These are phyloP conservation scores for Stentor coeruleus DNA, from an alignment of 73 alveolate species.

Conservation along the genomic window DNA sequence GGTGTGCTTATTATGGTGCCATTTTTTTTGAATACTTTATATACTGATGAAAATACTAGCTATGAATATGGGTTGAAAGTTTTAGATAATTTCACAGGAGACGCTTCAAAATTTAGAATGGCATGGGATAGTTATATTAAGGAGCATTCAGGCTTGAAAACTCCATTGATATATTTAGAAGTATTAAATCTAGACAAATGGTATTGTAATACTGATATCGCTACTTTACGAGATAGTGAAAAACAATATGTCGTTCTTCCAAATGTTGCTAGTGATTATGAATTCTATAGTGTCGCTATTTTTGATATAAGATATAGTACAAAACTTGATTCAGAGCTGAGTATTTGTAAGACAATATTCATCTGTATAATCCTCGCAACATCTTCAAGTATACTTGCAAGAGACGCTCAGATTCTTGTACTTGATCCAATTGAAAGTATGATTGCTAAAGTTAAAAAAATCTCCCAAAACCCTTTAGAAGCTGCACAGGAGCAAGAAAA, in stretches of 20 bases:
- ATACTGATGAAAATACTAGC: conserved; percentile 31
- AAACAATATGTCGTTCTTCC: background rate
- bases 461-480: conserved; percentile 41
- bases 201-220: background rate
- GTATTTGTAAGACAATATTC: conserved; percentile 40
- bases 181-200: background rate
- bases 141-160: background rate
- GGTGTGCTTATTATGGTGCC: conserved; percentile 59
- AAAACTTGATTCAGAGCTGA: conserved; percentile 32
- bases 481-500: conserved; percentile 59
- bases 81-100: background rate
- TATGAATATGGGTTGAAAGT: conserved; percentile 34
- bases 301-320: background rate
- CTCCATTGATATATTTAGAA: conserved; percentile 2
- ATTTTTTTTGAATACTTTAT: conserved; percentile 35
- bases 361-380: conserved; percentile 43
- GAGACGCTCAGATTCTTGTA: conserved; percentile 37
- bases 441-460: conserved; percentile 42
- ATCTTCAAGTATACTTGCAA: conserved; percentile 33
- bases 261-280: background rate
- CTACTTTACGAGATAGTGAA: background rate
- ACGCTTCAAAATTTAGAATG: background rate
- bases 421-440: conserved; percentile 43
- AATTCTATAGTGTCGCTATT: background rate
- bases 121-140: conserved; percentile 4